Evolutionary conservation across 208 protist species (phyloP).

Genomic region (Trypanosoma lewisi): DNA sequence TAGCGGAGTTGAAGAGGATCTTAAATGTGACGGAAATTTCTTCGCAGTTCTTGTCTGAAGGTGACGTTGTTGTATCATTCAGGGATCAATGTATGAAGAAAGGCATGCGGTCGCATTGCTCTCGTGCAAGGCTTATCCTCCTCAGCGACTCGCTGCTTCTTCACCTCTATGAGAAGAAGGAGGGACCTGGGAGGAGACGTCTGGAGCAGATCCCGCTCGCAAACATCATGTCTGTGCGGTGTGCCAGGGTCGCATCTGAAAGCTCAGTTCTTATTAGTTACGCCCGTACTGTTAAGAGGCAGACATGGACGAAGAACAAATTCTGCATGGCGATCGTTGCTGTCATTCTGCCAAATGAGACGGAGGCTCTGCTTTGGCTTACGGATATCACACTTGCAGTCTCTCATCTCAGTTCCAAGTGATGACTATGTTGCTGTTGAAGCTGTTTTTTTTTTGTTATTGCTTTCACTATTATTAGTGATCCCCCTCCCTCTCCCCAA

Average conservation of each 20-base stretch:
- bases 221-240: conserved; percentile 10
- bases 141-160: conserved; percentile 9
- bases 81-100: background rate
- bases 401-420: background rate
- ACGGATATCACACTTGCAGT: conserved; percentile 15
- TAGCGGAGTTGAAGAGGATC: background rate
- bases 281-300: background rate
- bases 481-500: background rate
- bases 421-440: background rate
- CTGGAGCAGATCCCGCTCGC: conserved; percentile 1
- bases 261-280: conserved; percentile 11
- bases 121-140: conserved; percentile 11
- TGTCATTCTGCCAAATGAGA: conserved; percentile 3
- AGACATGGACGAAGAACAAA: background rate
- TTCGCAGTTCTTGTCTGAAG: conserved; percentile 2
- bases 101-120: background rate
- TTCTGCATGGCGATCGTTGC: background rate
- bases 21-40: background rate
- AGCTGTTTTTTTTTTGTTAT: background rate
- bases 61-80: conserved; percentile 5
- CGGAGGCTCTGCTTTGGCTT: conserved; percentile 12
- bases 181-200: background rate
- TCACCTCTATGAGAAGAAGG: background rate
- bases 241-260: background rate
- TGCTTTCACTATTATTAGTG: background rate